Evolutionary conservation across 2,329 filamentous ascomycete species (phyloP).

Genomic region (Diaporthe velutina): DNA sequence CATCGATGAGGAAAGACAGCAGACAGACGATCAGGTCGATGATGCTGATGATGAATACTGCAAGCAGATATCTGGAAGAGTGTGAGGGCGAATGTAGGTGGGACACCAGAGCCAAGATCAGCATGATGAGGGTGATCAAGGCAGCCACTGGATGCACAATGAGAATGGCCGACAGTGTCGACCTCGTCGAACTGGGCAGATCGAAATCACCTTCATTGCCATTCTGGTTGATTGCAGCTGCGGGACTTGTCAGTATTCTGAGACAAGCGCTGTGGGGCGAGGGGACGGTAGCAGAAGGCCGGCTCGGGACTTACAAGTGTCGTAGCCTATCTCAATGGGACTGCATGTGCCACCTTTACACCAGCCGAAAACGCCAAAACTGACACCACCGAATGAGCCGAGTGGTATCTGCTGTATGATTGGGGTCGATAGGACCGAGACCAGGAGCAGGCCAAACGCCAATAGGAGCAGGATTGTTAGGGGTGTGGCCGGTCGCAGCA

Average conservation of each 20-base stretch:
- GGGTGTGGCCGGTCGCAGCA: constrained; percentile 93
- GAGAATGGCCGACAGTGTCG: constrained; percentile 85
- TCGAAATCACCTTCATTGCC: constrained; percentile 62
- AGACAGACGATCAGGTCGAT: constrained; percentile 87
- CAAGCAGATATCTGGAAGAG: constrained; percentile 88
- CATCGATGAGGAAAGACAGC: constrained; percentile 91
- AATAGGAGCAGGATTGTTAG: constrained; percentile 86
- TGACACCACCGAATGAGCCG: constrained; percentile 79
- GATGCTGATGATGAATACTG: constrained; percentile 87
- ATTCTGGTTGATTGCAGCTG: constrained; percentile 33
- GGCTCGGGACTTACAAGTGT: constrained; percentile 74
- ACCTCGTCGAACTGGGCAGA: constrained; percentile 64
- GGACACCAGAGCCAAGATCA: constrained; percentile 81
- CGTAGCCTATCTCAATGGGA: constrained; percentile 85
- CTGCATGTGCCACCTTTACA: constrained; percentile 79
- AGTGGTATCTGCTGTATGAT: constrained; percentile 89
- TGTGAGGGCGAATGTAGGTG: constrained; percentile 92
- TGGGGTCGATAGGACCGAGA: constrained; percentile 92
- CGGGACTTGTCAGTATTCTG: constrained; percentile 1
- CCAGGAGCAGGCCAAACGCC: constrained; percentile 86
- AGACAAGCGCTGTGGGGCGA: neutral
- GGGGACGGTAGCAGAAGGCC: constrained; percentile 13
- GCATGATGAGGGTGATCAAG: constrained; percentile 85
- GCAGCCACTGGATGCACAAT: constrained; percentile 94
- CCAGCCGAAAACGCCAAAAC: constrained; percentile 94